These are phyloP conservation scores for Leptosphaerulina australis DNA, from an alignment of 2,329 filamentous ascomycete genomes.

Conservation along the genomic window DNA sequence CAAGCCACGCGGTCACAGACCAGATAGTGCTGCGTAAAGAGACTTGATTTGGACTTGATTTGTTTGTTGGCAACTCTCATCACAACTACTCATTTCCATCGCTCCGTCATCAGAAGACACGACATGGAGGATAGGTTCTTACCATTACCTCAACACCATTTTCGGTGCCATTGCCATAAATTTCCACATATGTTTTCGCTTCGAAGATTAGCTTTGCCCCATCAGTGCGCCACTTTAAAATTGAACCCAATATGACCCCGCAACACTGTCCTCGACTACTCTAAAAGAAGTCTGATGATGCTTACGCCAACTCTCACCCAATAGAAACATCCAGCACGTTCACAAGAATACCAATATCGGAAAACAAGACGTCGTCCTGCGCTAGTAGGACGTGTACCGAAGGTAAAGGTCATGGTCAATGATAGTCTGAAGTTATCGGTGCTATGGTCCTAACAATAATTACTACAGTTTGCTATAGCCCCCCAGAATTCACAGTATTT, in stretches of 20 bases:
- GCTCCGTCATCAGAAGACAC: conserved; percentile 14
- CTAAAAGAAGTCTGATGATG: conserved; percentile 60
- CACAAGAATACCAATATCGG: conserved; percentile 48
- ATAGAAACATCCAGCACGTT: conserved; percentile 63
- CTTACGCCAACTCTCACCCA: conserved; percentile 59
- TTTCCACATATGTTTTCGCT: conserved; percentile 63
- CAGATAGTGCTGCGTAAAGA: too few species aligned
- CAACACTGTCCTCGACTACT: conserved; percentile 36
- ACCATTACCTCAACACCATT: conserved; percentile 70
- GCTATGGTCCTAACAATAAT: conserved; percentile 64
- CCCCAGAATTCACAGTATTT: conserved; percentile 57
- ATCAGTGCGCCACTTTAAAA: conserved; percentile 53
- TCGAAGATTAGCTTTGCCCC: conserved; percentile 35
- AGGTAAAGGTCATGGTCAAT: conserved; percentile 55
- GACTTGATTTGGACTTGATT: too few species aligned
- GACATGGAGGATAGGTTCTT: conserved; percentile 40
- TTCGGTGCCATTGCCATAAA: conserved; percentile 65
- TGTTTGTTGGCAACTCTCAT: too few species aligned
- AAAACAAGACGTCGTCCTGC: conserved; percentile 49
- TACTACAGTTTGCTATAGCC: conserved; percentile 66
- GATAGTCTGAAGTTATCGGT: conserved; percentile 68
- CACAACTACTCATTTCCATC: background rate
- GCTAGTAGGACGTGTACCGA: conserved; percentile 57
- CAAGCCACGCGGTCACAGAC: too few species aligned
- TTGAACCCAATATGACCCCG: conserved; percentile 65